Evolutionary conservation across 306 rosid species (phyloP).

Genomic region (Ceratonia siliqua): DNA sequence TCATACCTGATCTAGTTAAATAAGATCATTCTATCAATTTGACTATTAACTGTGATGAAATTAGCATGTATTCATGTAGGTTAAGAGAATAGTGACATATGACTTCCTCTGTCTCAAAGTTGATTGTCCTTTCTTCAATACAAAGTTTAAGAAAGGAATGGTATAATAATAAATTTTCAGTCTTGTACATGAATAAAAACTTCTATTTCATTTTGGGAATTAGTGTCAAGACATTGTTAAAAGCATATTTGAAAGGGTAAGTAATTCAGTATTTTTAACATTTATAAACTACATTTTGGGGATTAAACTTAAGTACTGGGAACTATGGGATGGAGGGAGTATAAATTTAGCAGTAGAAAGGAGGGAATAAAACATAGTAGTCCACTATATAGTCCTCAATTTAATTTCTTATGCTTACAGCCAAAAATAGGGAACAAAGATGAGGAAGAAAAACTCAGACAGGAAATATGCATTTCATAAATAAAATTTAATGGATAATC

Average conservation of each 20-base stretch:
- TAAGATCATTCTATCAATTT: neutral
- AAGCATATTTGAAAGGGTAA: neutral
- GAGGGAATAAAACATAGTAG: neutral
- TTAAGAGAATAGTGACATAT: neutral
- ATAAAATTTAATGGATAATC: neutral
- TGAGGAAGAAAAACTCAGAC: neutral
- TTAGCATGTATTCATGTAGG: slow-evolving; percentile 14
- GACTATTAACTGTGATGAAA: neutral
- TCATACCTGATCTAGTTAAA: slow-evolving; percentile 24
- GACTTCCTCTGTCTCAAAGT: neutral
- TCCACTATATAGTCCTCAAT: neutral
- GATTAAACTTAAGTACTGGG: neutral
- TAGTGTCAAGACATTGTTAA: neutral
- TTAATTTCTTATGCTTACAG: neutral
- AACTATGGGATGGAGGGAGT: neutral
- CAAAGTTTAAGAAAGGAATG: neutral
- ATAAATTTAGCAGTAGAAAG: neutral
- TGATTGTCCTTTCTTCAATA: neutral
- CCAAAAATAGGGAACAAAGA: neutral
- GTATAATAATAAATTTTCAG: neutral
- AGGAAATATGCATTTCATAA: neutral
- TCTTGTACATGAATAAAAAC: neutral
- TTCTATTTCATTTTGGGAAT: neutral
- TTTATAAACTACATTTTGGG: neutral
- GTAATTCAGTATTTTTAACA: neutral